Base-by-base conservation (phyloP, 345 rosid species). In the Acer negundo region DNA sequence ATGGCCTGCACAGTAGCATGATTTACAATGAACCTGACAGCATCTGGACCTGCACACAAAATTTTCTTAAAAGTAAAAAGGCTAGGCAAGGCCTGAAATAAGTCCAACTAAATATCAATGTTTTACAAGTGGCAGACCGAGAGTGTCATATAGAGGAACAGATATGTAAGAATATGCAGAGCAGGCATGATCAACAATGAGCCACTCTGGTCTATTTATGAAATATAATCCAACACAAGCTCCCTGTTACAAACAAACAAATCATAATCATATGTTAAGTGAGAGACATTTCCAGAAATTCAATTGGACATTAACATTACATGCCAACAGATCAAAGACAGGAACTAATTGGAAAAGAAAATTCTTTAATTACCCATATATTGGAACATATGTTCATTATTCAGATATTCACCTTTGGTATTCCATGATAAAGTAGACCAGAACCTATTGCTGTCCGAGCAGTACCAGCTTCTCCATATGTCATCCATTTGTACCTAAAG, bases 121-220 rank as follows among this genome's bases (percentile, higher is more conserved):
- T 17, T 72, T 44, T 63, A 86, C 62, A 47, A 82, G 62, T 69
- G 10, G 78, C 89, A 66, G 58, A 92, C 99, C 99, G 75, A 94
- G 97, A 44, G 98, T 96, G 88, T 96, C 99, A 73, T 94, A 96
- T 79, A 96, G 83, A 84, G 99, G 99, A 89, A 96, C 98, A 16
- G 97, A 94, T 53, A 90, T 80, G 69, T 76, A 89, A 75, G 98
- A 96, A 78, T 90, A 96, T 12, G 99, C 93, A 16, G 97, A 86
- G 84, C 99, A 94, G 61, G 99, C 97, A 84, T 96, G 98, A 85
- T 96, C 99, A 83, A 89, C 91, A 61, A 96, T 87, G 22, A 90
- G 80, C 99, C 99, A 96, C 82, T 96, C 98, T 16, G 98, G 97
- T 58, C 97, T 91, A 80, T 96, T 96, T 82, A 94, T 90, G 77